Evolutionary conservation across 2,329 filamentous ascomycete genomes (phyloP).

Genomic region (Stachybotrys chartarum): DNA sequence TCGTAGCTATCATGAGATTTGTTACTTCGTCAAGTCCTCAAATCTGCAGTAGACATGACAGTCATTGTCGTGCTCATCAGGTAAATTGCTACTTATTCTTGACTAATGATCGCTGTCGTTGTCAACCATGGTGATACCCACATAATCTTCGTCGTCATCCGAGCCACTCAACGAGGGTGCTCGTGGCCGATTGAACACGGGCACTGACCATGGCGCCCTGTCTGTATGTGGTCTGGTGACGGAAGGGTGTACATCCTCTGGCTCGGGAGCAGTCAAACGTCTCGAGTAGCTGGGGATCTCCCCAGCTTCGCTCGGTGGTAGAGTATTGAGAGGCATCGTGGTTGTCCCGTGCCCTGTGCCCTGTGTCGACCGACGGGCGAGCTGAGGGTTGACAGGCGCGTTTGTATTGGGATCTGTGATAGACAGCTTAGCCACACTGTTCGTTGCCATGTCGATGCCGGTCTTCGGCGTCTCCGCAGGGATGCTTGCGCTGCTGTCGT

Average conservation of each 20-base stretch:
- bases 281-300: neutral
- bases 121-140: slow-evolving; percentile 28
- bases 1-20: too few species aligned
- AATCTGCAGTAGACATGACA: too few species aligned
- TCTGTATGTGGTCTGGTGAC: slow-evolving; percentile 11
- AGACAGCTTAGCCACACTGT: slow-evolving; percentile 4
- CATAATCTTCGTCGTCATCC: slow-evolving; percentile 26
- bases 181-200: slow-evolving; percentile 4
- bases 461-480: slow-evolving; percentile 5
- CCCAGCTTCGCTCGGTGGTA: neutral
- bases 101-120: slow-evolving; percentile 19
- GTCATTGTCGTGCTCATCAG: too few species aligned
- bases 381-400: neutral
- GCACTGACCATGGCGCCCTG: neutral
- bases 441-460: neutral
- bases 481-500: slow-evolving; percentile 5
- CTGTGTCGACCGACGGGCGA: neutral
- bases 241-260: slow-evolving; percentile 4
- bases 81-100: too few species aligned
- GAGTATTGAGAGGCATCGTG: neutral
- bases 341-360: neutral
- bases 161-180: slow-evolving; percentile 16
- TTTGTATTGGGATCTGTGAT: neutral
- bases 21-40: too few species aligned
- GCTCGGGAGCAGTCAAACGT: neutral